Evolutionary conservation across 2,329 filamentous ascomycete species (phyloP), one percentile per base, ranked within the genome.

Genomic region (Colletotrichum karsti): DNA sequence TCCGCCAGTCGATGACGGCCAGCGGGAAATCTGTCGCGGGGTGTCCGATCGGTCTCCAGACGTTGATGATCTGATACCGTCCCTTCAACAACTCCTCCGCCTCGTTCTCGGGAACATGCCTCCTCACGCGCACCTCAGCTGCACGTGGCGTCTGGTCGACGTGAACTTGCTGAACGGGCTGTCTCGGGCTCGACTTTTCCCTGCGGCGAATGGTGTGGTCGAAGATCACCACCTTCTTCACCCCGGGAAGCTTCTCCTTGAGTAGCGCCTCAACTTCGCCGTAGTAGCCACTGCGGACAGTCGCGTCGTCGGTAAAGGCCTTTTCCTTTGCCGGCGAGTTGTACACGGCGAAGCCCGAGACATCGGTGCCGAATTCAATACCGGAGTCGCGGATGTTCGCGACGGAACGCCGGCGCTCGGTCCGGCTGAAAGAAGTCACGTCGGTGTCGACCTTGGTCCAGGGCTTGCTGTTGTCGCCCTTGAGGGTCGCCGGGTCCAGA

Each of bases 71-170:
- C 74, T 91, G 89, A 73, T 87, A 91, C 5, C 91, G 83, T 7
- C 84, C 83, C 63, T 83, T 82, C 3, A 92, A 71, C 9, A 92
- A 78, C 60, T 83, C 81, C 28, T 90, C 87, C 0, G 84, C 87
- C 72, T 90, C 88, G 1, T 83, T 82, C 0, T 71, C 41, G 0
- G 85, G 81, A 0, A 91, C 71, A 72, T 93, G 91, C 1, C 89
- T 82, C 2, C 88, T 82, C 13, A 92, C 90, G 12, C 91, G 85
- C 1, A 78, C 83, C 67, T 85, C 88, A 1, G 90, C 89, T 0
- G 91, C 91, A 0, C 74, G 77, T 0, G 90, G 87, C 0, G 91
- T 92, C 78, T 93, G 91, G 74, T 93, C 91, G 13, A 93, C 90
- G 69, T 93, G 91, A 0, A 93, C 89, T 71, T 89, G 87, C 75